Base-by-base conservation (phyloP, 257 asterid species). In the Paulownia fortunei region DNA sequence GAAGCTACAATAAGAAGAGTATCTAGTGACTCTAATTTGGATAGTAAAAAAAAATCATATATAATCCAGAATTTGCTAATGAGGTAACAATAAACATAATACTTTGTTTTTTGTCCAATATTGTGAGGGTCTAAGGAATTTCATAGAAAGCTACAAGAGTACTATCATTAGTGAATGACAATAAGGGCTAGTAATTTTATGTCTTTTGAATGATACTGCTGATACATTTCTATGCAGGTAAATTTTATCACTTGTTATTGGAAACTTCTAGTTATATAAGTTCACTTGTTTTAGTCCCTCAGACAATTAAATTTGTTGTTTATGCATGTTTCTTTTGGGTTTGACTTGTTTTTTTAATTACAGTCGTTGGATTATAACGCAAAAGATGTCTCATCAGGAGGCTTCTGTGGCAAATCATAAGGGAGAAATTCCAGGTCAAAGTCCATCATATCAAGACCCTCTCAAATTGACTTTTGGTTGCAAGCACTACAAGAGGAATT, bases 401-500 rank as follows among this genome's bases (percentile, higher is more conserved):
- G 76, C 70, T 84, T 80, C 77, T 74, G 80, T 16, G 37, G 80
- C 80, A 52, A 73, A 67, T 65, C 85, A 76, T 3, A 74, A 82
- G 66, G 94, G 83, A 84, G 91, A 86, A 69, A 81, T 88, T 56
- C 85, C 88, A 30, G 97, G 95, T 58, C 89, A 69, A 84, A 69
- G 81, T 64, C 94, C 97, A 32, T 92, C 97, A 24, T 92, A 85
- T 74, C 87, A 54, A 12, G 95, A 90, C 73, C 65, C 90, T 74
- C 85, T 70, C 27, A 79, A 79, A 55, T 79, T 46, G 58, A 73
- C 77, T 69, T 92, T 90, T 69, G 98, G 98, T 67, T 94, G 98
- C 84, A 74, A 81, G 55, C 98, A 94, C 83, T 94, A 94, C 82
- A 90, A 80, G 86, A 92, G 97, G 80, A 94, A 90, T 67, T 86